phyloP scores from a whole-genome alignment of 2,329 filamentous ascomycete species.

The Ustilaginoidea virens region DNA sequence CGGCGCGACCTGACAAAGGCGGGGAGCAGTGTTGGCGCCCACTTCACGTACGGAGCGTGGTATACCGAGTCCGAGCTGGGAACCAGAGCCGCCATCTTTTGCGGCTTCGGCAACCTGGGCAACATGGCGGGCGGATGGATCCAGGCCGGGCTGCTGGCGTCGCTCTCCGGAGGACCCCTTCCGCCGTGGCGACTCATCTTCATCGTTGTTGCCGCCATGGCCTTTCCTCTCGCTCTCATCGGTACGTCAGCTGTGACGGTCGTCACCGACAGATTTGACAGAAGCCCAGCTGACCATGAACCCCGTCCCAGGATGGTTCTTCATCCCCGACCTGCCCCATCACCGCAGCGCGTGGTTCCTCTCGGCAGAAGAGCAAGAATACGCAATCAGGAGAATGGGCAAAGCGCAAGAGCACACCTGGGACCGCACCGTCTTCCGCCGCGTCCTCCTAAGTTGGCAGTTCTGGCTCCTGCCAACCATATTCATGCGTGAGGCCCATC shows the following conservation, averaged over 20 bases:
- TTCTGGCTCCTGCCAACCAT: slow-evolving; percentile 27
- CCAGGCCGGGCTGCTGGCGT: slow-evolving; percentile 22
- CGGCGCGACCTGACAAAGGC: background rate
- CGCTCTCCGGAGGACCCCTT: slow-evolving; percentile 18
- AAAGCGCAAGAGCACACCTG: slow-evolving; percentile 9
- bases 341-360: slow-evolving; percentile 26
- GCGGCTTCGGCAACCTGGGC: slow-evolving; percentile 24
- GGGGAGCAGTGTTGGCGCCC: slow-evolving; percentile 19
- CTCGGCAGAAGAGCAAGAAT: slow-evolving; percentile 17
- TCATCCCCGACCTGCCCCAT: slow-evolving; percentile 25
- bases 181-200: slow-evolving; percentile 28
- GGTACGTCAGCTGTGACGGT: no score
- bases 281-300: no score
- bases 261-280: no score
- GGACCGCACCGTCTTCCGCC: slow-evolving; percentile 5
- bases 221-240: slow-evolving; percentile 24
- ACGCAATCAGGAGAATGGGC: slow-evolving; percentile 21
- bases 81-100: slow-evolving; percentile 24
- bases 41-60: slow-evolving; percentile 29
- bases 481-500: slow-evolving; percentile 22
- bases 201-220: slow-evolving; percentile 20
- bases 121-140: slow-evolving; percentile 30
- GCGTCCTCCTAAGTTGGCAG: slow-evolving; percentile 23
- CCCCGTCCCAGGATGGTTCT: slow-evolving; percentile 27
- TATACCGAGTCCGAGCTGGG: slow-evolving; percentile 27